A percentile compares a stretch with the other conserved stretches of the same genome.
These are phyloP conservation scores for Ceratobasidium sp. DNA, from an alignment of 1,284 basidiomycete species.

Conservation along the genomic window DNA sequence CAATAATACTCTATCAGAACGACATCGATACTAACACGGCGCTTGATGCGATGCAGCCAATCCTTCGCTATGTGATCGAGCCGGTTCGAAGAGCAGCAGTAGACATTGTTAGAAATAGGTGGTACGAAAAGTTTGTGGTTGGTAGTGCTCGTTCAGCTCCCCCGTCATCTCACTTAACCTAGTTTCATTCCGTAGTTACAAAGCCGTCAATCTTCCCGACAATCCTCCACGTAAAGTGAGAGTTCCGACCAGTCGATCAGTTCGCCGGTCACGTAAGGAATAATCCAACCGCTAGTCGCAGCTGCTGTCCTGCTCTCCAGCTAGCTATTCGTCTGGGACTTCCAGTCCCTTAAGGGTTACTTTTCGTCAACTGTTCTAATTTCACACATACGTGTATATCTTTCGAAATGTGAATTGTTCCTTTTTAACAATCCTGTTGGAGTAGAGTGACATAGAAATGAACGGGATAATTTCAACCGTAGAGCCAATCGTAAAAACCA, in stretches of 20 bases:
- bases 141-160: background rate
- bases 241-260: background rate
- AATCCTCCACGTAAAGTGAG: background rate
- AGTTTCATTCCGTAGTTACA: background rate
- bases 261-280: background rate
- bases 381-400: no score
- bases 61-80: background rate
- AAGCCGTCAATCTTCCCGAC: background rate
- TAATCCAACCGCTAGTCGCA: no score
- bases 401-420: no score
- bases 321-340: no score
- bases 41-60: background rate
- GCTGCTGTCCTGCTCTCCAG: no score
- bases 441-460: no score
- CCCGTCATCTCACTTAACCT: background rate
- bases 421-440: no score
- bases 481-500: background rate
- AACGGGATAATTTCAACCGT: background rate
- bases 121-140: background rate
- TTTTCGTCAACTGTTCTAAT: no score
- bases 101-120: background rate
- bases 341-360: no score
- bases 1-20: background rate
- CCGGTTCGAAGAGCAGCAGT: background rate
- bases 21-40: background rate